Percentiles rank a stretch among this genome's conserved stretches.
These are phyloP conservation scores for Monosporascus sp. DNA, from an alignment of 2,329 filamentous ascomycete genomes.

Conservation along the genomic window DNA sequence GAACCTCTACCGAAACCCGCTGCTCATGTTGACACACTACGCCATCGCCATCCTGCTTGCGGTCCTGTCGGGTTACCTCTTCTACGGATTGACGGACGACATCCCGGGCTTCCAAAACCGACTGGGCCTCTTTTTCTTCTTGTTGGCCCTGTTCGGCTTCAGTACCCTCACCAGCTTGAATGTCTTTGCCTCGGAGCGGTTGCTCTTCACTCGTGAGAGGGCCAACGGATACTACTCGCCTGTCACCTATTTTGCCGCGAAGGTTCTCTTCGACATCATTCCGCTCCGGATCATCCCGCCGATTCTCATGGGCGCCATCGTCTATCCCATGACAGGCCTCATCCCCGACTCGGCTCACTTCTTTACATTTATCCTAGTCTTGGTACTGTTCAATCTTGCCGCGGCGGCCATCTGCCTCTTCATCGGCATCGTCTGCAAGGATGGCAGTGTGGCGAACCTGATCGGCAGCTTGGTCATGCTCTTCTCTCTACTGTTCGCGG, in stretches of 20 bases:
- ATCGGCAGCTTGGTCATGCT: conserved; percentile 96
- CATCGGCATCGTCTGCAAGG: conserved; percentile 91
- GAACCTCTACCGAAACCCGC: conserved; percentile 94
- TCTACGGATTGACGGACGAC: conserved; percentile 93
- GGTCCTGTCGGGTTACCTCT: conserved; percentile 89
- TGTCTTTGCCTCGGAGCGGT: conserved; percentile 84
- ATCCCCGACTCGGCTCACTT: conserved; percentile 79
- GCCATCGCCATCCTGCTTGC: conserved; percentile 93
- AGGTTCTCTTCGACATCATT: conserved; percentile 97
- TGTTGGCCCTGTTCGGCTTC: conserved; percentile 93
- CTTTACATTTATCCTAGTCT: conserved; percentile 81
- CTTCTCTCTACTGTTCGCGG: conserved; percentile 91
- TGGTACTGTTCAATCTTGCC: conserved; percentile 93
- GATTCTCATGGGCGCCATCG: conserved; percentile 88
- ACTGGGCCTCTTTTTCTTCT: conserved; percentile 94
- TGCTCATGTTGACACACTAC: conserved; percentile 98
- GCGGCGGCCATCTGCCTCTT: conserved; percentile 91
- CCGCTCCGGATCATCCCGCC: conserved; percentile 91
- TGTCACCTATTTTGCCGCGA: conserved; percentile 87
- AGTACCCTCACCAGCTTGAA: conserved; percentile 90
- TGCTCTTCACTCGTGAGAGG: conserved; percentile 86
- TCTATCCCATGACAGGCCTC: conserved; percentile 97
- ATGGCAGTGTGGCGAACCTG: conserved; percentile 84
- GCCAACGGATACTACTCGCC: conserved; percentile 97
- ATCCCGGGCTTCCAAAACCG: conserved; percentile 97